phyloP scores from a whole-genome alignment of 108 stramenopile species.

The Skeletonema tropicum region DNA sequence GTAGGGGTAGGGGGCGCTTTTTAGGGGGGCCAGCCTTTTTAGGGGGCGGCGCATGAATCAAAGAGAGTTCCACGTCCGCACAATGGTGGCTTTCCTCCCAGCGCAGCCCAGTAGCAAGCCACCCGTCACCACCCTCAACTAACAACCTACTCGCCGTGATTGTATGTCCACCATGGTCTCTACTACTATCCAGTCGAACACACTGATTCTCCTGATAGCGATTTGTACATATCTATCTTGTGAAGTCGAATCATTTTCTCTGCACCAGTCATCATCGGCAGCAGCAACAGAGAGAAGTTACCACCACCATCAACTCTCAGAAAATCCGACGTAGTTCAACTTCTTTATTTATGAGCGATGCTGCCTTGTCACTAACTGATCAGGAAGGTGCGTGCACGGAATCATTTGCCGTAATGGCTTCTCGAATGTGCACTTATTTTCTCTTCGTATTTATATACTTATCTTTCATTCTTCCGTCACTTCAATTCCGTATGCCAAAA shows the following conservation, averaged over 20 bases:
- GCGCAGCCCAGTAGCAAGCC: too few relatives aligned
- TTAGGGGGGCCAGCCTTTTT: too few relatives aligned
- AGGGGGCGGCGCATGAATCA: too few relatives aligned
- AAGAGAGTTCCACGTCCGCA: too few relatives aligned
- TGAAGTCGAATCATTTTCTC: constrained; percentile 5
- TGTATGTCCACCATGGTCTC: not conserved
- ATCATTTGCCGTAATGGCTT: too few relatives aligned
- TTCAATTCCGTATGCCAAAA: not conserved
- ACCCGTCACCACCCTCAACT: too few relatives aligned
- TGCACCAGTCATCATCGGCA: not conserved
- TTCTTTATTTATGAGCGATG: constrained; percentile 5
- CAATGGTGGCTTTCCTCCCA: too few relatives aligned
- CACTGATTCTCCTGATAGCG: not conserved
- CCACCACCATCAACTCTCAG: not conserved
- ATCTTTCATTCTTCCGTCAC: not conserved
- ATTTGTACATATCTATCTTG: not conserved
- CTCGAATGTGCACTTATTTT: not conserved
- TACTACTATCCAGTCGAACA: not conserved
- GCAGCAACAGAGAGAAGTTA: not conserved
- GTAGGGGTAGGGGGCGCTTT: too few relatives aligned
- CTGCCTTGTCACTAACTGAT: not conserved
- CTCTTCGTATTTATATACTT: not conserved
- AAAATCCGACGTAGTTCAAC: not conserved
- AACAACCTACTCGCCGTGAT: too few relatives aligned
- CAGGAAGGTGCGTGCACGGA: not conserved